Evolutionary conservation across 305 asterid genomes (phyloP).

Genomic region (Fraxinus dipetala): DNA sequence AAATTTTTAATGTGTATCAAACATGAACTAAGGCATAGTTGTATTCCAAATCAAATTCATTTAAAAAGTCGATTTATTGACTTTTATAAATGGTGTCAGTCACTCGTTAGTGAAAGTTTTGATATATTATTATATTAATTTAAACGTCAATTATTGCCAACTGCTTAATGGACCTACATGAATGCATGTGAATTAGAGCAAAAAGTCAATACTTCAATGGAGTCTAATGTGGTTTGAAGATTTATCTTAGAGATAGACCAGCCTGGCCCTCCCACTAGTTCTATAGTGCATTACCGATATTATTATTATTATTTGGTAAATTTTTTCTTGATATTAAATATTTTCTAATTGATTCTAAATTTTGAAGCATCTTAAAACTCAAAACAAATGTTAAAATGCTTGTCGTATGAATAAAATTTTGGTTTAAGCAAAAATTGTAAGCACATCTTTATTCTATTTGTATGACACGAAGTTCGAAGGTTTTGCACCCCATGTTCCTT

Average conservation of each 20-base stretch:
- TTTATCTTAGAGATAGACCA: not conserved
- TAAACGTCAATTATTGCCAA: not conserved
- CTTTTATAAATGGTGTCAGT: not conserved
- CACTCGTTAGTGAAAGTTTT: not conserved
- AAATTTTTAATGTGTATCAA: no score
- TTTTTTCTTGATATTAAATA: not conserved
- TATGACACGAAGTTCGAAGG: not conserved
- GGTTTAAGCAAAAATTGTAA: no score
- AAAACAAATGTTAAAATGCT: no score
- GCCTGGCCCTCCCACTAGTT: not conserved
- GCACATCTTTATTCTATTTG: not conserved
- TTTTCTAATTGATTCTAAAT: not conserved
- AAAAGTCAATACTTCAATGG: not conserved
- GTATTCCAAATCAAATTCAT: not conserved
- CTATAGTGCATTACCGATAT: not conserved
- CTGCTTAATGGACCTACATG: not conserved
- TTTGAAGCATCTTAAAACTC: not conserved
- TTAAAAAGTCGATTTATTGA: not conserved
- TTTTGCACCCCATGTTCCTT: not conserved
- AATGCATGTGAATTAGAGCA: not conserved
- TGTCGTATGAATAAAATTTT: not conserved
- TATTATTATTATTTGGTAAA: not conserved
- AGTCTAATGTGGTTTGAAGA: not conserved
- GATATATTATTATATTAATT: not conserved
- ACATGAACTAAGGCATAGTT: not conserved